Evolutionary conservation across 2,329 filamentous ascomycete genomes (phyloP), one percentile per base, ranked within the genome.

Genomic region (Massarina eburnea): DNA sequence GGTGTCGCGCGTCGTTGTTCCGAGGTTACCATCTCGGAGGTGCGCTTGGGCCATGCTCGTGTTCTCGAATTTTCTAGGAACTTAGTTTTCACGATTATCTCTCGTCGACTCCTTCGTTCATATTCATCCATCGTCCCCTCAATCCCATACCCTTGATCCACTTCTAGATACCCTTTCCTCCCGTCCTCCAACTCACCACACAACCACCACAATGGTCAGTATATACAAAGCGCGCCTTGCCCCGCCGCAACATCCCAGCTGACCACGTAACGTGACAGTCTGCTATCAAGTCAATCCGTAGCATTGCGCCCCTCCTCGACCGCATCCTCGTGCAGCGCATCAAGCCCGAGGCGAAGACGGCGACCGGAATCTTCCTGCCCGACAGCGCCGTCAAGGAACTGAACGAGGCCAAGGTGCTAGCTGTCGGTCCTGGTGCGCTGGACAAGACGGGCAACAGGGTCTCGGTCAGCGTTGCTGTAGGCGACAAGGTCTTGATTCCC

Each of bases 351-450:
- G 76, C 91, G 71, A 96, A 96, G 83, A 99, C 94, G 39, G 91
- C 94, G 64, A 86, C 86, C 68, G 94, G 94, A 67, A 96, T 99
- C 81, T 96, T 95, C 82, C 88, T 99, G 58, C 94, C 94, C 62
- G 94, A 99, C 80, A 91, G 86, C 52, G 89, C 87, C 67, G 90
- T 97, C 70, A 96, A 99, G 83, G 94, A 99, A 76, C 83, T 97
- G 71, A 97, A 96, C 77, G 92, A 97, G 81, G 94, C 89, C 66
- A 91, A 90, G 77, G 94, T 99, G 45, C 80, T 99, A 51, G 94
- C 94, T 53, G 92, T 99, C 54, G 94, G 94, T 43, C 94, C 94
- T 46, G 94, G 94, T 54, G 85, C 80, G 12, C 67, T 95, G 50
- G 89, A 95, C 79, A 91, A 86, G 77, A 86, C 95, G 51, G 94